A percentile compares a stretch with the other conserved stretches of the same genome.
Conservation (phyloP, 2,329 filamentous ascomycete species). For the Aspergillus sclerotialis region DNA sequence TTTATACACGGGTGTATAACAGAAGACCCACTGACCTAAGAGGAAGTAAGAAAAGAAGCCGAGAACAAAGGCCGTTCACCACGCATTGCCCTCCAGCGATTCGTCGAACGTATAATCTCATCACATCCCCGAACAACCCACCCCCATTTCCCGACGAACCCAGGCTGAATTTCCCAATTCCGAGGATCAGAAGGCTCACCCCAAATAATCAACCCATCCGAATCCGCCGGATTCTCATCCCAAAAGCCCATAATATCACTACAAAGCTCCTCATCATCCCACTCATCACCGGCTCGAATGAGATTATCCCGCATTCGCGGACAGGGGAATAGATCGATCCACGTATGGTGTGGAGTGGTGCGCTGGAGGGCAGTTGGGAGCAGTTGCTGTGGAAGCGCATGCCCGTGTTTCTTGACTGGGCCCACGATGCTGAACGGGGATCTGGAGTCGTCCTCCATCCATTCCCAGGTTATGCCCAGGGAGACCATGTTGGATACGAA, state of each 20-base stretch:
- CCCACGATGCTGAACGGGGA: background rate
- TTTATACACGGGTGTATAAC: too few relatives aligned
- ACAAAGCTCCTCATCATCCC: constrained; percentile 2
- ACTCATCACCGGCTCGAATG: constrained; percentile 1
- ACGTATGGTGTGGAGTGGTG: constrained; percentile 4
- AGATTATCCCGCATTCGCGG: constrained; percentile 2
- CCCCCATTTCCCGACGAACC: constrained; percentile 16
- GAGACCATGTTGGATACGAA: constrained; percentile 1
- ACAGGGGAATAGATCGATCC: constrained; percentile 7
- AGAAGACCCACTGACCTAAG: too few relatives aligned
- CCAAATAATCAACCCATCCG: constrained; percentile 13
- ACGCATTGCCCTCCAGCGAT: background rate
- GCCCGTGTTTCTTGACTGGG: background rate
- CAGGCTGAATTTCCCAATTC: constrained; percentile 17
- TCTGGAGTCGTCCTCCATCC: constrained; percentile 1
- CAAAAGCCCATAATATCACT: constrained; percentile 3
- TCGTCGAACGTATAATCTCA: constrained; percentile 6
- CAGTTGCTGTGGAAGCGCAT: background rate
- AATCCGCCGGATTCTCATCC: constrained; percentile 3
- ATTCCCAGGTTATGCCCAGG: background rate
- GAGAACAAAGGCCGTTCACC: too few relatives aligned
- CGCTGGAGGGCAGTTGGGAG: constrained; percentile 2
- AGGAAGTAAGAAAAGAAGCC: too few relatives aligned
- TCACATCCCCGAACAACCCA: constrained; percentile 13
- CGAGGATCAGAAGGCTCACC: constrained; percentile 14